Conservation (phyloP, 345 rosid species). For the Aurinia saxatilis region DNA sequence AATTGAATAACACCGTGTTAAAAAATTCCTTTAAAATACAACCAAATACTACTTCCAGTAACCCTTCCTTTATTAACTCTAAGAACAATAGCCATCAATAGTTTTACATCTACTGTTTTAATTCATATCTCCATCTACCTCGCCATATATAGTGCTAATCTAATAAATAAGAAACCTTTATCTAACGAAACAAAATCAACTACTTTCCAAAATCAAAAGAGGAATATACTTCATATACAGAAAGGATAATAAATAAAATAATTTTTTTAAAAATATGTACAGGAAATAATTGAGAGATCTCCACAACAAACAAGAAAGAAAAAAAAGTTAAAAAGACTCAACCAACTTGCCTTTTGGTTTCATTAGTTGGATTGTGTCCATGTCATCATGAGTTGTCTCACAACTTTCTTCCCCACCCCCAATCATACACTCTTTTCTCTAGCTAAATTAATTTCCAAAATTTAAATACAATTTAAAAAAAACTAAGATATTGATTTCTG, state of each 20-base stretch:
- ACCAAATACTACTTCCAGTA: too few species aligned
- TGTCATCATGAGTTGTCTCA: slow-evolving; percentile 20
- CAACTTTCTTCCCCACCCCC: background rate
- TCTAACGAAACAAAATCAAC: background rate
- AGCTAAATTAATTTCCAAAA: background rate
- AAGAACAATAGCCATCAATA: too few species aligned
- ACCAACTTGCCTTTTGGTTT: slow-evolving; percentile 21
- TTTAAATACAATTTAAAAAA: background rate
- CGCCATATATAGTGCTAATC: background rate
- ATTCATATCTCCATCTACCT: background rate
- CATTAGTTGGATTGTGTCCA: slow-evolving; percentile 14
- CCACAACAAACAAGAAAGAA: background rate
- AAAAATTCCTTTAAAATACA: too few species aligned
- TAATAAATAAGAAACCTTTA: background rate
- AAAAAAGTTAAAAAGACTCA: background rate
- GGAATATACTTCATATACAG: slow-evolving; percentile 2
- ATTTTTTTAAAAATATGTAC: slow-evolving; percentile 6
- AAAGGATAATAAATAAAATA: background rate
- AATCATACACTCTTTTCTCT: slow-evolving; percentile 6
- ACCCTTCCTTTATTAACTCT: too few species aligned
- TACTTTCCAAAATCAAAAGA: background rate
- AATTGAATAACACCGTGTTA: too few species aligned
- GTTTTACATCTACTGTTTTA: too few species aligned
- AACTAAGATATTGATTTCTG: background rate
- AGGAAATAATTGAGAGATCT: slow-evolving; percentile 8